Conservation (phyloP, 2,329 filamentous ascomycete genomes). For the Ceratocystis cacaofunesta region DNA sequence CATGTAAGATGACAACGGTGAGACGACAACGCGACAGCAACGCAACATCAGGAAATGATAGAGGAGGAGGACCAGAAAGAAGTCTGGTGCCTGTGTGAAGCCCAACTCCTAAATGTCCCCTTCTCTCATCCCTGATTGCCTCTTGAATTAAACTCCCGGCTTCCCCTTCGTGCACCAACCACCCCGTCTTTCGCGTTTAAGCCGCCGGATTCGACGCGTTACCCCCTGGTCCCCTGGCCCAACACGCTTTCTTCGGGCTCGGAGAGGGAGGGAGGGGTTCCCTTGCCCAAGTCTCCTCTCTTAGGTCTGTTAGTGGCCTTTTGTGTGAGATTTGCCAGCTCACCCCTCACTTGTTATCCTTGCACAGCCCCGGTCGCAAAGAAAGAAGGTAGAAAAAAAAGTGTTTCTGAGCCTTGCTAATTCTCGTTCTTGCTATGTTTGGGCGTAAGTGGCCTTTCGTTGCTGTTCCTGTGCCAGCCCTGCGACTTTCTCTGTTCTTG, state of each 20-base stretch:
- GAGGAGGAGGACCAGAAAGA: background rate
- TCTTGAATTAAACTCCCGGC: background rate
- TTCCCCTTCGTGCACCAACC: conserved; percentile 1
- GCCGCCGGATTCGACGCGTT: background rate
- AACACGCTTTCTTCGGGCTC: background rate
- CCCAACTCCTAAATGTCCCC: background rate
- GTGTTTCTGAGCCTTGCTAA: background rate
- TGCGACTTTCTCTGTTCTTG: background rate
- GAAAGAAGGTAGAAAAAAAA: background rate
- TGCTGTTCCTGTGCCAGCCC: background rate
- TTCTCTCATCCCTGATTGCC: background rate
- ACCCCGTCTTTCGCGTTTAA: background rate
- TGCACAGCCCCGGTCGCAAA: background rate
- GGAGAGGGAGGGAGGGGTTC: background rate
- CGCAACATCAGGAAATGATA: background rate
- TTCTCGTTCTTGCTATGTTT: background rate
- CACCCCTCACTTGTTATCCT: background rate
- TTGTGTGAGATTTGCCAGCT: background rate
- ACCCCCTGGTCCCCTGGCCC: background rate
- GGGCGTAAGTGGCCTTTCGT: background rate
- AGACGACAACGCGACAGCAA: background rate
- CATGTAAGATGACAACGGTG: background rate
- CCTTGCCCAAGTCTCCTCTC: background rate
- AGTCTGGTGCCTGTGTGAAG: background rate
- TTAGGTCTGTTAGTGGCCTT: background rate